Evolutionary conservation across 768 basidiomycete species (phyloP), one percentile per base, ranked within the genome.

Genomic region (Amylocystis lapponica): DNA sequence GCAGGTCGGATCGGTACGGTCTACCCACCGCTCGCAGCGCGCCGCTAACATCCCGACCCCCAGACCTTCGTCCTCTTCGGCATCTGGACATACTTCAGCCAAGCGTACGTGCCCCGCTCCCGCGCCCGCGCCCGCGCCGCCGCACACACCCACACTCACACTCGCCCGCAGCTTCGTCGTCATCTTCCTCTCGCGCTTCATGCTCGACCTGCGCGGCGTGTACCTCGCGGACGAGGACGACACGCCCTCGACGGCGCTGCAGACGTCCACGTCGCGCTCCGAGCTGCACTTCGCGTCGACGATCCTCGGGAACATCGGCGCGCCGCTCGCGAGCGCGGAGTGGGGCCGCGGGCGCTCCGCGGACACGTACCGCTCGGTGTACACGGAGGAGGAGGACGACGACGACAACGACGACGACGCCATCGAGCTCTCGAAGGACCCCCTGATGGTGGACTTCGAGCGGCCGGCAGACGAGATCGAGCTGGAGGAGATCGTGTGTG

Each of bases 181-280:
- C 14, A 46, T 49, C 36, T 49, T 49, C 40, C 36, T 32, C 23
- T 45, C 43, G 16, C 48, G 43, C 20, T 49, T 49, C 48, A 49
- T 49, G 48, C 48, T 49, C 44, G 38, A 49, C 36, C 48, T 49
- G 22, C 48, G 48, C 36, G 44, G 48, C 2, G 16, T 45, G 27
- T 36, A 29, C 23, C 19, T 33, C 19, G 1, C 36, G 33, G 20
- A 37, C 17, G 33, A 27, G 22, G 10, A 23, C 9, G 26, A 43
- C 16, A 8, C 23, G 14, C 32, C 7, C 14, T 5, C 14, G 7
- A 33, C 32, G 7, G 7, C 14, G 5, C 19, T n/a, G 14, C 7
- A 33, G 5, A 13, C 7, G 14, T 33, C 32, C 5, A 19, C n/a
- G n/a, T n/a, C n/a, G n/a, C n/a, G n/a, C n/a, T n/a, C 7, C 14